phyloP scores from a whole-genome alignment of 768 basidiomycete species.

The Amanita fuliginea region DNA sequence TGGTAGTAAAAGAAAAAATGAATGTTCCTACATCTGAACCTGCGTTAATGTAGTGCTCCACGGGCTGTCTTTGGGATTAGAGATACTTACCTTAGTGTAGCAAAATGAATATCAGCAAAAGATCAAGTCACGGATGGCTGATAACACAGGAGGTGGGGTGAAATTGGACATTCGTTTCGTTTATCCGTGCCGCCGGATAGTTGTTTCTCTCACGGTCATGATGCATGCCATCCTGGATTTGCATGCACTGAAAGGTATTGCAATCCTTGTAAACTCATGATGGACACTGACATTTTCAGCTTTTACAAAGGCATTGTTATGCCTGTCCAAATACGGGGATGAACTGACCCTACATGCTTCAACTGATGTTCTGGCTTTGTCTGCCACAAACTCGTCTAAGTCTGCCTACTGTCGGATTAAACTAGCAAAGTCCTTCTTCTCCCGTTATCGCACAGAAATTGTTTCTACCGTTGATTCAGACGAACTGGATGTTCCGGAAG shows the following conservation, averaged over 20 bases:
- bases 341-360: slow-evolving; percentile 64
- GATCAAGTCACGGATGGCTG: too few relatives aligned
- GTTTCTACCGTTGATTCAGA: slow-evolving; percentile 25
- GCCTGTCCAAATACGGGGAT: slow-evolving; percentile 76
- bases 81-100: too few relatives aligned
- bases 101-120: too few relatives aligned
- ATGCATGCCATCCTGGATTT: slow-evolving; percentile 68
- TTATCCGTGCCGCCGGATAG: too few relatives aligned
- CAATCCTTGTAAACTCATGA: slow-evolving; percentile 5
- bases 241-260: slow-evolving; percentile 38
- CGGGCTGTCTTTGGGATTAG: too few relatives aligned
- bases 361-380: slow-evolving; percentile 47
- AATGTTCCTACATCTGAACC: too few relatives aligned
- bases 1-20: too few relatives aligned
- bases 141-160: too few relatives aligned
- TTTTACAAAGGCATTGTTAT: slow-evolving; percentile 63
- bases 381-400: slow-evolving; percentile 68
- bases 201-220: too few relatives aligned
- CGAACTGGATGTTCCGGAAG: slow-evolving; percentile 35
- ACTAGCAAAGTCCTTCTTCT: slow-evolving; percentile 60
- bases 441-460: slow-evolving; percentile 31
- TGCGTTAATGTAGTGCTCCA: too few relatives aligned
- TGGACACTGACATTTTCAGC: slow-evolving; percentile 30
- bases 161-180: too few relatives aligned
- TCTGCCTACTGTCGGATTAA: slow-evolving; percentile 78